Conservation (phyloP, 108 stramenopile genomes). For the Pseudonitzschia pungens region DNA sequence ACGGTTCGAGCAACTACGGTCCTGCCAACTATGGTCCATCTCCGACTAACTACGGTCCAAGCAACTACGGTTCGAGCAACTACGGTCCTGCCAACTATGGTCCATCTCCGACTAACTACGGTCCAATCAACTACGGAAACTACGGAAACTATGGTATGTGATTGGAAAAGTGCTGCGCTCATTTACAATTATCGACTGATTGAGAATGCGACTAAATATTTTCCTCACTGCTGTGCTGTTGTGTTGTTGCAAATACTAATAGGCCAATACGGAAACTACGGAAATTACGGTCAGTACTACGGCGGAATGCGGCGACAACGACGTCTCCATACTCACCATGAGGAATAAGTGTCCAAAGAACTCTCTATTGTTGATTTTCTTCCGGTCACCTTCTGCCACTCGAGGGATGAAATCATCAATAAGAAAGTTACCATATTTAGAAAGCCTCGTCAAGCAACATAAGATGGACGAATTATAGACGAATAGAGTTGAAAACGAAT, state of each 20-base stretch:
- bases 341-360: too few relatives aligned
- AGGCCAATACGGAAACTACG: neutral
- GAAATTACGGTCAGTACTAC: neutral
- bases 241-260: neutral
- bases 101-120: constrained; percentile 12
- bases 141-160: too few relatives aligned
- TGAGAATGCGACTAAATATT: neutral
- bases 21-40: neutral
- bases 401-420: too few relatives aligned
- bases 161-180: too few relatives aligned
- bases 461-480: neutral
- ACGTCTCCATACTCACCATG: neutral
- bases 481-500: neutral
- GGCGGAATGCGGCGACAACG: constrained; percentile 4
- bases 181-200: too few relatives aligned
- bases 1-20: neutral
- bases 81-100: neutral
- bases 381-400: too few relatives aligned
- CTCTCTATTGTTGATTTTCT: too few relatives aligned
- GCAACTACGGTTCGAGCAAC: neutral
- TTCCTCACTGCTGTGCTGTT: neutral
- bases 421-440: too few relatives aligned
- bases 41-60: neutral
- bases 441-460: neutral
- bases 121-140: constrained; percentile 1